phyloP scores from a whole-genome alignment of 805 yeast species.

The Pichia phayaonensis region DNA sequence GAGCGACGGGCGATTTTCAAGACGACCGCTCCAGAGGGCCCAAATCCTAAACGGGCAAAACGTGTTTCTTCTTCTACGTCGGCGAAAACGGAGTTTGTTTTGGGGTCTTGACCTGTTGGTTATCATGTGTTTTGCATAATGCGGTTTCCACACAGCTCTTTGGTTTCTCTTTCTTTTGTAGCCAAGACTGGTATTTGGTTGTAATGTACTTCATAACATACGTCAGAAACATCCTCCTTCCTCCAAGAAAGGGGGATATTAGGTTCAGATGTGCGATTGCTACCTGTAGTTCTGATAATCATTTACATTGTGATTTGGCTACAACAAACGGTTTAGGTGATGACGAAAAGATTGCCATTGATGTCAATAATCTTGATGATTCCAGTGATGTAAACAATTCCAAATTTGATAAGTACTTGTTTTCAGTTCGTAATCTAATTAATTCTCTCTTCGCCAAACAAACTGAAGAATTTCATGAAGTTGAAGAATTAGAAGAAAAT shows the following conservation, averaged over 20 bases:
- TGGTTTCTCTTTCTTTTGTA: not conserved
- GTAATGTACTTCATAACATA: not conserved
- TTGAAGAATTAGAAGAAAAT: conserved; percentile 7
- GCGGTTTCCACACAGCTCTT: not conserved
- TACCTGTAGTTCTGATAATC: not conserved
- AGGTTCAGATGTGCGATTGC: conserved; percentile 10
- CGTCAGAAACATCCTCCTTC: not conserved
- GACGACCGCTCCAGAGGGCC: too few relatives aligned
- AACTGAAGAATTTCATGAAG: not conserved
- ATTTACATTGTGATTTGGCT: not conserved
- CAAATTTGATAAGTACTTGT: not conserved
- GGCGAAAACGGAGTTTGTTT: too few relatives aligned
- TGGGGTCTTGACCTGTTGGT: too few relatives aligned
- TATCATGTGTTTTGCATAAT: too few relatives aligned
- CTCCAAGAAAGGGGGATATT: conserved; percentile 6
- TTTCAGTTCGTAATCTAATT: not conserved
- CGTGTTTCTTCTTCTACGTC: too few relatives aligned
- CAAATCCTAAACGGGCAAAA: too few relatives aligned
- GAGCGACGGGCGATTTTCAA: too few relatives aligned
- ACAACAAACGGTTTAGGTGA: not conserved
- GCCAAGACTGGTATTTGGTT: too few relatives aligned
- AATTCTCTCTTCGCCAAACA: not conserved
- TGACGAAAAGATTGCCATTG: not conserved
- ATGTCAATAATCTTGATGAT: not conserved
- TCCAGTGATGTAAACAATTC: not conserved